Base-by-base conservation (phyloP, 2,329 filamentous ascomycete species). In the Trichoderma cornu-damae region DNA sequence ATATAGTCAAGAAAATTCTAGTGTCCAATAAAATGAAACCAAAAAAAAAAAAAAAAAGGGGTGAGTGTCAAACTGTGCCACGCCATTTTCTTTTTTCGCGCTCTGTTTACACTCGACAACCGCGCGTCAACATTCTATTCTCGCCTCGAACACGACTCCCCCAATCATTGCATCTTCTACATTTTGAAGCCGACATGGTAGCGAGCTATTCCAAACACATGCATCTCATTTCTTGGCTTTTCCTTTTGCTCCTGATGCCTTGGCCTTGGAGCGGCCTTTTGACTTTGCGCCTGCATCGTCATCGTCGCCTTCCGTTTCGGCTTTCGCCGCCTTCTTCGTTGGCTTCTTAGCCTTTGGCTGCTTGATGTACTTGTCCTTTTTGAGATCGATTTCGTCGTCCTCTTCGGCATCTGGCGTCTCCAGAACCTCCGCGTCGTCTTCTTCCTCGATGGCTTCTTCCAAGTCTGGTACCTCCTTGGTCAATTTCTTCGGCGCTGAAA, bases 291-390 rank as follows among this genome's bases (percentile, higher is more conserved):
- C 80, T 59, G 76, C 78, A 9, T 32, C 34, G 47, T 75, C 77
- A 9, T 75, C 78, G 0, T 77, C 78, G 18, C 77, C 78, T 16
- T 73, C 75, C 6, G 80, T 79, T n/a, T 76, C 77, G 11, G 74
- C 73, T 42, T 50, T 52, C 14, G 46, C 18, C 7, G 69, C 72
- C 30, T 72, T 73, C 57, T 78, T 78, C n/a, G 72, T 67, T 6
- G 66, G 37, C 69, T 83, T 82, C 67, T 83, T 84, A 4, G 73
- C 84, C 79, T 96, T 96, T 11, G 93, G 90, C 68, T 88, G 82
- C 72, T 94, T 96, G 70, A 97, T 92, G 67, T 96, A 96, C 72
- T 96, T 97, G 73, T 99, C 94, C 69, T 93, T 96, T 67, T 88
- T 90, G 51, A 97, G 71, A 69, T 96, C 90, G n/a, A 85, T 75